Base-by-base conservation (phyloP, 768 basidiomycete species). In the Fomitopsis serialis region DNA sequence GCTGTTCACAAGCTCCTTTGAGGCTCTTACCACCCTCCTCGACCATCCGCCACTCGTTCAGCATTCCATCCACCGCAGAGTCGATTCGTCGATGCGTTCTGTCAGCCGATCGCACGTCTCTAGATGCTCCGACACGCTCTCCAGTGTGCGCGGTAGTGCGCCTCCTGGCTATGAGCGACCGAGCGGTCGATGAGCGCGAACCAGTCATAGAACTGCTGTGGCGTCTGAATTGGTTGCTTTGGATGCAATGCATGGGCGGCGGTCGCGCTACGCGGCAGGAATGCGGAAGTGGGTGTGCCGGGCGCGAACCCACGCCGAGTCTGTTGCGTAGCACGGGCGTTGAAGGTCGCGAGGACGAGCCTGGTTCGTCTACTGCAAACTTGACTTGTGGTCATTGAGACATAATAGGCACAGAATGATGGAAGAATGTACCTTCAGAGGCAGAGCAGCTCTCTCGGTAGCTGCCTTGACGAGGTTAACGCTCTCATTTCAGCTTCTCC, bases 191-290 rank as follows among this genome's bases (percentile, higher is more conserved):
- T 84, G 37, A 89, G 77, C 3, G 91, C 78, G 68, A 94, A 96
- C 87, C 94, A 97, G 71, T 98, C 96, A 65, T 95, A 92, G 70
- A 99, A 96, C 60, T 98, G 93, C 62, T 98, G 92, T 1, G 94
- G 87, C 0, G 93, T 96, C 57, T 87, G 81, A 36, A 98, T 85
- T 4, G 90, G 86, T 37, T 83, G 79, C 47, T 78, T 80, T 2
- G 91, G 89, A 63, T 89, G 86, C 15, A 92, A 71, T 0, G 84
- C 77, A 62, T 87, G 81, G 5, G 54, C 48, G 5, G 54, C 48
- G 12, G 59, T 42, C n/a, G 32, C 46, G 35, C 50, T 37, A 25
- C 56, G 48, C 34, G 61, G 29, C 34, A 48, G 42, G 12, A 53
- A 37, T 17, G 58, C 44, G 34, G 56, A 32, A 35, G 36, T 45